Conservation (phyloP, 306 rosid genomes). For the Cyclanthera cordifolia region DNA sequence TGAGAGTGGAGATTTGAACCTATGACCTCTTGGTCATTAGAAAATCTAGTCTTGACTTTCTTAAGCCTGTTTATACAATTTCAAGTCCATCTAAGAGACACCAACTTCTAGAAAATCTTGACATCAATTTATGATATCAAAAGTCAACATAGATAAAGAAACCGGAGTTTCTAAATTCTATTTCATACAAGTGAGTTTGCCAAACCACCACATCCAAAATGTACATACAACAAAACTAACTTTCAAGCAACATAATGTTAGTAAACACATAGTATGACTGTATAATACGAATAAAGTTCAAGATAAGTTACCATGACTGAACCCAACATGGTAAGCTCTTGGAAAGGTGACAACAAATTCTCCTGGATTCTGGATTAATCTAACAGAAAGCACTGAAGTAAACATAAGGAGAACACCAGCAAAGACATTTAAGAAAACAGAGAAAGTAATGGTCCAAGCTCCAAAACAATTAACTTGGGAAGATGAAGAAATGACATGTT, state of each 20-base stretch:
- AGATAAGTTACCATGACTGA: slow-evolving; percentile 92
- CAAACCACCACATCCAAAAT: neutral
- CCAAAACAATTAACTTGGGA: neutral
- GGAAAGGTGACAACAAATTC: slow-evolving; percentile 99
- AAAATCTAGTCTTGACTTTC: neutral
- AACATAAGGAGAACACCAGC: slow-evolving; percentile 27
- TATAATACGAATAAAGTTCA: slow-evolving; percentile 8
- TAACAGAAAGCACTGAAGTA: slow-evolving; percentile 30
- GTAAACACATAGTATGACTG: neutral
- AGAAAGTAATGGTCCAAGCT: slow-evolving; percentile 11
- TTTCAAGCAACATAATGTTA: slow-evolving; percentile 1
- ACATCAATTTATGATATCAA: neutral
- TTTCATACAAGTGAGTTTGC: neutral
- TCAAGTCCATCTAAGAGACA: neutral
- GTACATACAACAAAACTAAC: neutral
- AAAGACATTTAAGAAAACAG: slow-evolving; percentile 17
- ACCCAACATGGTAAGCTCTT: slow-evolving; percentile 98
- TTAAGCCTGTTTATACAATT: neutral
- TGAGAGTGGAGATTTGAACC: too few species aligned
- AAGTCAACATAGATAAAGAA: neutral
- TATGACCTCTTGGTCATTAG: too few species aligned
- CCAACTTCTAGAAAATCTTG: neutral
- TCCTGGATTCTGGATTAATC: slow-evolving; percentile 97
- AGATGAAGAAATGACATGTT: slow-evolving; percentile 9
- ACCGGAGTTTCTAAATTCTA: neutral